Base-by-base conservation (phyloP, 768 basidiomycete genomes). In the Agrocybe pediades region DNA sequence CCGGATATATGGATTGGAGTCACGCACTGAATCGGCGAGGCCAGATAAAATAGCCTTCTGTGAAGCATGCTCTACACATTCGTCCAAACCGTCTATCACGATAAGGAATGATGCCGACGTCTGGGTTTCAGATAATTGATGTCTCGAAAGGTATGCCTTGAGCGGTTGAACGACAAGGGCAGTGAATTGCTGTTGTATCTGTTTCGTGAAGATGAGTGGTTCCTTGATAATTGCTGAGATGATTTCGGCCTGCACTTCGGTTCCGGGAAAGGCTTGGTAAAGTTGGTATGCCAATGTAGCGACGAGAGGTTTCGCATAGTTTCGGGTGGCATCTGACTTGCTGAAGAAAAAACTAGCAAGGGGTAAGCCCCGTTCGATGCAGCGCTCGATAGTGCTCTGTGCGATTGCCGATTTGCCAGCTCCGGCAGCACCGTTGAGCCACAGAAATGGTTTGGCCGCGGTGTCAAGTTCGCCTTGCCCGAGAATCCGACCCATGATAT, bases 321-420 rank as follows among this genome's bases (percentile, higher is more conserved):
- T 36, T 13, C 33, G 13, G 3, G 33, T 36, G 13, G 13, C 33
- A 36, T 36, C 33, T 3, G 33, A 36, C n/a, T n/a, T 36, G 5
- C 33, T 5, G 33, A 36, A 36, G 11, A 36, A 5, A n/a, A 36
- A 36, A 36, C 5, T 36, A 3, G 33, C 33, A 3, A 36, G 4
- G 11, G n/a, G 13, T 3, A 36, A n/a, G 13, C 5, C 33, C 13
- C 11, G 13, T 4, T 5, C 5, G n/a, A 36, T 4, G 11, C 77
- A 77, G 3, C 74, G 81, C 1, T 85, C 79, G 62, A 56, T 45
- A 17, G 25, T n/a, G n/a, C 15, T 23, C 21, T 36, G 11, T 2
- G 25, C 36, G 33, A 36, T 36, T 4, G 33, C 33, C n/a, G 33
- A 36, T 13, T 36, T 36, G 4, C 33, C 33, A 4, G 33, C 33